These are phyloP conservation scores for Omphalotus olearius DNA, from an alignment of 1,284 basidiomycete species.

Conservation along the genomic window DNA sequence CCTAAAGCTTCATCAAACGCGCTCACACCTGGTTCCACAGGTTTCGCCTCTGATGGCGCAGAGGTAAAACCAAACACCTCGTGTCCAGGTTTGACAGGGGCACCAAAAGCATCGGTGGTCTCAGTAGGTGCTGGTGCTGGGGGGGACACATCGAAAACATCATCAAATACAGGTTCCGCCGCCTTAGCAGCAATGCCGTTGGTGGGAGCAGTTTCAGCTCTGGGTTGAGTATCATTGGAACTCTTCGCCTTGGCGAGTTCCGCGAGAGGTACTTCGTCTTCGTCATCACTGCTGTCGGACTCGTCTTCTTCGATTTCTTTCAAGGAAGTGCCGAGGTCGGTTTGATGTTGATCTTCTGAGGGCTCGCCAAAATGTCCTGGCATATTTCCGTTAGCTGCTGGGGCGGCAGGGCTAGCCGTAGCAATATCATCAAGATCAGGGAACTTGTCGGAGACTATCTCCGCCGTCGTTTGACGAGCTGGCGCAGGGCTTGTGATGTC, in stretches of 20 bases:
- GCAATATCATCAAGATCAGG: slow-evolving; percentile 40
- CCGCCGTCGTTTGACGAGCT: slow-evolving; percentile 24
- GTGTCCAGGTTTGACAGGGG: slow-evolving; percentile 18
- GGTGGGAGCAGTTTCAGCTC: slow-evolving; percentile 21
- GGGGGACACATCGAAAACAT: slow-evolving; percentile 53
- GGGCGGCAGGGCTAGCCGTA: slow-evolving; percentile 3
- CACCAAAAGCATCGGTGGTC: slow-evolving; percentile 23
- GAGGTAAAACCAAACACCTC: slow-evolving; percentile 26
- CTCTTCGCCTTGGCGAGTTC: slow-evolving; percentile 25
- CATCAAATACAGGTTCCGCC: slow-evolving; percentile 42
- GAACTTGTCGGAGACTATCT: slow-evolving; percentile 33
- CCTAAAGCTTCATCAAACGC: slow-evolving; percentile 75
- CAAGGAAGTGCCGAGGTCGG: slow-evolving; percentile 50
- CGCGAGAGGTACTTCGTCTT: slow-evolving; percentile 46
- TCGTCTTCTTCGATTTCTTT: slow-evolving; percentile 66
- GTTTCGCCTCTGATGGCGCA: slow-evolving; percentile 13
- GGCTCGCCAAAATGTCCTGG: slow-evolving; percentile 17
- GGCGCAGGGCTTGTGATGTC: slow-evolving; percentile 11
- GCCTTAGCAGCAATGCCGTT: slow-evolving; percentile 24
- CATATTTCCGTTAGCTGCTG: slow-evolving; percentile 7
- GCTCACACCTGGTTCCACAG: slow-evolving; percentile 43
- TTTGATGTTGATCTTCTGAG: slow-evolving; percentile 24
- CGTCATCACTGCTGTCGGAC: slow-evolving; percentile 53
- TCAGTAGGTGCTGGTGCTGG: slow-evolving; percentile 15
- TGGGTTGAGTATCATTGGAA: slow-evolving; percentile 12